These are phyloP conservation scores for Candida berthetii DNA, from an alignment of 805 yeast genomes.

Conservation along the genomic window DNA sequence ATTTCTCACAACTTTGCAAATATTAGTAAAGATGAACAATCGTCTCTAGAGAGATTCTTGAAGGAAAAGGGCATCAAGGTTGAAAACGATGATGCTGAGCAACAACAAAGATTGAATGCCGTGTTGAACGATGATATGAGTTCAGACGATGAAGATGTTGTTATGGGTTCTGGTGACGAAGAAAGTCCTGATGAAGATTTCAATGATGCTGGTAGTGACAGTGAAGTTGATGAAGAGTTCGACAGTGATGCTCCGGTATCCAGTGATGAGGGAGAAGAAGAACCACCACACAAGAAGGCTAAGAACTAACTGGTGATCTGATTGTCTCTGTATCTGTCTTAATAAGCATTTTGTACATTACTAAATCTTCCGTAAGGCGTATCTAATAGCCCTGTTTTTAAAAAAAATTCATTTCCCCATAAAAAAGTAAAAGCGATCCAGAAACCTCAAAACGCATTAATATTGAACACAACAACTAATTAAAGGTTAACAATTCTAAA, in stretches of 20 bases:
- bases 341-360: no score
- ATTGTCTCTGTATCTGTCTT: background rate
- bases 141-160: slow-evolving; percentile 41
- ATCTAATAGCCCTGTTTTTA: no score
- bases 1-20: slow-evolving; percentile 82
- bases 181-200: slow-evolving; percentile 86
- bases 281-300: slow-evolving; percentile 32
- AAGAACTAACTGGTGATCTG: slow-evolving; percentile 15
- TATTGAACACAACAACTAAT: no score
- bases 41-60: slow-evolving; percentile 67
- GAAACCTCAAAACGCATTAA: no score
- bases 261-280: slow-evolving; percentile 22
- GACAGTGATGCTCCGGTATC: slow-evolving; percentile 50
- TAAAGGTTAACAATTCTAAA: no score
- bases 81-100: slow-evolving; percentile 85
- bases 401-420: no score
- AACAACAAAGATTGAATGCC: slow-evolving; percentile 71
- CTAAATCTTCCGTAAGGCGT: no score
- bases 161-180: slow-evolving; percentile 74
- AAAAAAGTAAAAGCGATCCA: no score
- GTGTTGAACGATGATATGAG: slow-evolving; percentile 57
- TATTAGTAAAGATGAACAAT: slow-evolving; percentile 86
- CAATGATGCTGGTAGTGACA: slow-evolving; percentile 34
- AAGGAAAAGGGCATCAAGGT: slow-evolving; percentile 72
- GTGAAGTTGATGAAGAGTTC: slow-evolving; percentile 80